phyloP scores from a whole-genome alignment of 805 yeast species.

The Saccharomyces kudriavzevii region DNA sequence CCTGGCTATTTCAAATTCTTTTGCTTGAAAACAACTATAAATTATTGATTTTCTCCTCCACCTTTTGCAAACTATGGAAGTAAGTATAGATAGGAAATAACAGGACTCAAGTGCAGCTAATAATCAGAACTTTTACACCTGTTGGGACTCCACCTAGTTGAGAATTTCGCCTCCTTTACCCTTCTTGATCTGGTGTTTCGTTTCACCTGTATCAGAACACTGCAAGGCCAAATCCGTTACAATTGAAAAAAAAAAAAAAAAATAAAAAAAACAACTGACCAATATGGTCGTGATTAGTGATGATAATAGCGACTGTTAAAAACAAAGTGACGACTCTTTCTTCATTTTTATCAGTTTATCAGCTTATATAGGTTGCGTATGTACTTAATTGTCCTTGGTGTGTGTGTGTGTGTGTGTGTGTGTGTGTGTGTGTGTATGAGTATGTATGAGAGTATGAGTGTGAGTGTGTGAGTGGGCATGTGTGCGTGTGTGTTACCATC shows the following conservation, averaged over 20 bases:
- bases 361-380: background rate
- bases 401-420: background rate
- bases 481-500: background rate
- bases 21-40: background rate
- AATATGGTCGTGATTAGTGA: background rate
- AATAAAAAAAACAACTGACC: background rate
- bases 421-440: background rate
- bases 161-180: background rate
- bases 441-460: background rate
- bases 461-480: background rate
- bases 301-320: background rate
- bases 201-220: background rate
- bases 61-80: background rate
- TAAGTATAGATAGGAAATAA: background rate
- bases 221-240: background rate
- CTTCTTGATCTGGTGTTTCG: background rate
- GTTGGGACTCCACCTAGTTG: background rate
- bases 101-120: background rate
- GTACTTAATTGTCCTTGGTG: background rate
- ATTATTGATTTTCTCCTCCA: background rate
- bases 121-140: background rate
- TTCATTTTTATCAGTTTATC: background rate
- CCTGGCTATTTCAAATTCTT: background rate
- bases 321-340: background rate
- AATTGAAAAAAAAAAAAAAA: background rate